A percentile compares a stretch with the other conserved stretches of the same genome.
Evolutionary conservation across 495 filamentous ascomycete species (phyloP).

Genomic region (Lentithecium fluviatile): DNA sequence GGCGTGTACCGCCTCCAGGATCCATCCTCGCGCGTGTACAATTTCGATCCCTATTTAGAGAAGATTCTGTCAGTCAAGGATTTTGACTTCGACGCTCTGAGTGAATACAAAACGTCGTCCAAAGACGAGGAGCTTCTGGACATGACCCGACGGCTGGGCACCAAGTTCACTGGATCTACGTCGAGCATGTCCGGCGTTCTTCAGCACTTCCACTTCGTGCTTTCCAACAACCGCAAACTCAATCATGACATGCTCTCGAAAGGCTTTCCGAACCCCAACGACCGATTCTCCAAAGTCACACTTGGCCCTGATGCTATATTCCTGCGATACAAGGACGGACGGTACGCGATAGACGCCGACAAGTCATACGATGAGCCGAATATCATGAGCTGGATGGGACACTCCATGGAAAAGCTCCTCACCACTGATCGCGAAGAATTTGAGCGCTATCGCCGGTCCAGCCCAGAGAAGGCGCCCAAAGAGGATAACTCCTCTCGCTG

Average conservation of each 20-base stretch:
- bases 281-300: conserved; percentile 68
- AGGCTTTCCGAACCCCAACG: conserved; percentile 57
- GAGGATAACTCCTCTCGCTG: conserved; percentile 58
- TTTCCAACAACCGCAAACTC: conserved; percentile 77
- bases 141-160: conserved; percentile 63
- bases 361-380: conserved; percentile 87
- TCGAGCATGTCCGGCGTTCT: conserved; percentile 92
- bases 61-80: conserved; percentile 86
- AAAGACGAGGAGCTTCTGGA: conserved; percentile 66
- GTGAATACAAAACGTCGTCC: conserved; percentile 85
- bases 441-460: conserved; percentile 73
- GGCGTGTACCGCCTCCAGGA: conserved; percentile 92
- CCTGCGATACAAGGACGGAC: conserved; percentile 76
- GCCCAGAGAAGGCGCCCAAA: conserved; percentile 56
- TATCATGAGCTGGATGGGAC: conserved; percentile 83
- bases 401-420: conserved; percentile 95
- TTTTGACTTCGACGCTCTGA: conserved; percentile 86
- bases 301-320: conserved; percentile 77
- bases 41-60: conserved; percentile 92
- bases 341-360: conserved; percentile 96
- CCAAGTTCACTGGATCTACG: conserved; percentile 90
- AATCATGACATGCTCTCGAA: conserved; percentile 65
- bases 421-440: conserved; percentile 77
- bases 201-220: conserved; percentile 86
- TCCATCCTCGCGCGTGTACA: conserved; percentile 81